Evolutionary conservation across 805 yeast genomes (phyloP).

Genomic region (Suhomyces faveliae): DNA sequence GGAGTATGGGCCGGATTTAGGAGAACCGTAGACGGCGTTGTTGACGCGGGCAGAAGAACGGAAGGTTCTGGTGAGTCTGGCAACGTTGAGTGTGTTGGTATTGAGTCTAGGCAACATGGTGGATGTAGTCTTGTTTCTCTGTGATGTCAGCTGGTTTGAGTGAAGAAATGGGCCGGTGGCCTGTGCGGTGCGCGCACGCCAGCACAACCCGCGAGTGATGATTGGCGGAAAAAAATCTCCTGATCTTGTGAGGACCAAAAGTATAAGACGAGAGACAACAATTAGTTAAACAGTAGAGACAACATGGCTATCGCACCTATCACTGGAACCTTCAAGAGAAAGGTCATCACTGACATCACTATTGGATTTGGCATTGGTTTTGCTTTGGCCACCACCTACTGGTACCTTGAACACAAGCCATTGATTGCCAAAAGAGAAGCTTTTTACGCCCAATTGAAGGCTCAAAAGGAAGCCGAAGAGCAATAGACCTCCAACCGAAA

Average conservation of each 20-base stretch:
- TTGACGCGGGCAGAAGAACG: conserved; percentile 43
- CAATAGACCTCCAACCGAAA: background rate
- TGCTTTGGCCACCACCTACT: conserved; percentile 59
- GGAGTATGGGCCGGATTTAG: conserved; percentile 70
- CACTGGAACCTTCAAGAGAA: conserved; percentile 78
- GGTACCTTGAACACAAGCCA: conserved; percentile 88
- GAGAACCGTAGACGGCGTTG: conserved; percentile 35
- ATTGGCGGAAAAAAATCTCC: conserved; percentile 7
- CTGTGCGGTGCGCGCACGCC: background rate
- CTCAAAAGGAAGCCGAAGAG: conserved; percentile 64
- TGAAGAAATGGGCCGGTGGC: background rate
- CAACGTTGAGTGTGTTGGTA: conserved; percentile 18
- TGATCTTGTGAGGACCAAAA: background rate
- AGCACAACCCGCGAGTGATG: background rate
- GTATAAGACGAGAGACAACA: no score
- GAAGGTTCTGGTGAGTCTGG: conserved; percentile 35
- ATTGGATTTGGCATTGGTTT: conserved; percentile 65
- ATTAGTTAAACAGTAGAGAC: background rate
- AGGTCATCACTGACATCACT: conserved; percentile 73
- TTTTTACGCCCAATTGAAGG: conserved; percentile 77
- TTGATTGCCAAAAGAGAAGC: conserved; percentile 74
- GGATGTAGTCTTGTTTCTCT: background rate
- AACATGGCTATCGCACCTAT: conserved; percentile 82
- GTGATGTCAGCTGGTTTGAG: background rate
- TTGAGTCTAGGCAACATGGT: conserved; percentile 9